Evolutionary conservation across 1,284 basidiomycete species (phyloP).

Genomic region (Leccinum cinnamomeum): DNA sequence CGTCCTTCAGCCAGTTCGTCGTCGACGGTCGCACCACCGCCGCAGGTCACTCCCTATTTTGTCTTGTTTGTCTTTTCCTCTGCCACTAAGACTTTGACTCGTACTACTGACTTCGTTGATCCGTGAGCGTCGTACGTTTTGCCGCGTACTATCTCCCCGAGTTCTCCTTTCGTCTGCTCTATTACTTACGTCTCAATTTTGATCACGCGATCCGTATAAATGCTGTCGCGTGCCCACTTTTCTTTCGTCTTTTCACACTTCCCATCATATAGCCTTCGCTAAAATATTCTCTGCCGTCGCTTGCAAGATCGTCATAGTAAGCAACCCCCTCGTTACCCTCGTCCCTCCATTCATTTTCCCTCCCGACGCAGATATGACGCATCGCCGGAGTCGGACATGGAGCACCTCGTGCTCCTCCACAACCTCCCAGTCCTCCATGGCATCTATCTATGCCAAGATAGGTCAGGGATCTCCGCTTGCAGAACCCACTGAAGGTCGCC

Average conservation of each 20-base stretch:
- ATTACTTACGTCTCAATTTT: constrained; percentile 21
- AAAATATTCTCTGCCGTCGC: not conserved
- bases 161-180: constrained; percentile 8
- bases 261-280: not conserved
- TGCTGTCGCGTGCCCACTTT: constrained; percentile 31
- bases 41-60: constrained; percentile 27
- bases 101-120: not conserved
- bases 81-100: not conserved
- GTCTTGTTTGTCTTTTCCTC: constrained; percentile 33
- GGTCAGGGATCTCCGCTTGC: constrained; percentile 33
- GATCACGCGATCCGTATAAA: constrained; percentile 24
- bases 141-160: constrained; percentile 20
- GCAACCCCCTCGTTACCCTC: not conserved
- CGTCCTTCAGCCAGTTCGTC: constrained; percentile 5
- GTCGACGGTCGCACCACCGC: constrained; percentile 9
- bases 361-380: not conserved
- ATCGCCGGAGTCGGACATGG: constrained; percentile 17
- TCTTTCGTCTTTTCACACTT: not conserved
- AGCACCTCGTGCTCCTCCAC: constrained; percentile 31
- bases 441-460: constrained; percentile 32
- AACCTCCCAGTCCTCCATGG: constrained; percentile 32
- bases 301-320: not conserved
- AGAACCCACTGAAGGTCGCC: constrained; percentile 31
- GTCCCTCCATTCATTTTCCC: not conserved
- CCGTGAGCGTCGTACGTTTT: not conserved